Evolutionary conservation across 768 basidiomycete genomes (phyloP).

Genomic region (Phaeolepiota aurea): DNA sequence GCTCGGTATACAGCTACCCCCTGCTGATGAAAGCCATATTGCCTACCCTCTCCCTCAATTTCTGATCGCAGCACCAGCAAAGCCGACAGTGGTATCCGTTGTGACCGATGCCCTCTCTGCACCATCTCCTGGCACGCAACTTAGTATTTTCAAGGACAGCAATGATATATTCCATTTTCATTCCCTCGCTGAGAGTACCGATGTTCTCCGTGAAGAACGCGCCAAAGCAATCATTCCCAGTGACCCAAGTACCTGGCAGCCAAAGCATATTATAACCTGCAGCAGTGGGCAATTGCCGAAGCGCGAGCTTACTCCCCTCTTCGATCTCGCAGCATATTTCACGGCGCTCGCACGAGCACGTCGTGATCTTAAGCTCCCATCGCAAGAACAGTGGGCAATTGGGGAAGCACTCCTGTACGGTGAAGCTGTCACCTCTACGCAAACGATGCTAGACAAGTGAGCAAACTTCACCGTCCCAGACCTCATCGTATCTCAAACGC

Average conservation of each 20-base stretch:
- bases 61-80: conserved; percentile 37
- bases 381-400: conserved; percentile 37
- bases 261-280: conserved; percentile 48
- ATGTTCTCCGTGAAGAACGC: conserved; percentile 21
- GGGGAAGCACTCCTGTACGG: conserved; percentile 82
- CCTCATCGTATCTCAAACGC: background rate
- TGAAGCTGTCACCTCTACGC: conserved; percentile 89
- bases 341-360: conserved; percentile 31
- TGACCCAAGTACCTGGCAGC: conserved; percentile 29
- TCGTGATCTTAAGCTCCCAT: background rate
- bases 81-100: conserved; percentile 28
- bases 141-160: conserved; percentile 44
- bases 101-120: conserved; percentile 28
- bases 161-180: conserved; percentile 70
- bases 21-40: conserved; percentile 20
- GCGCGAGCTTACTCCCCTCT: conserved; percentile 56
- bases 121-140: conserved; percentile 18
- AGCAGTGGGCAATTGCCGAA: conserved; percentile 39
- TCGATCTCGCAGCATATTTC: conserved; percentile 61
- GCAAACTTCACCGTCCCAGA: conserved; percentile 15
- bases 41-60: conserved; percentile 51
- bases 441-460: conserved; percentile 90
- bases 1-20: conserved; percentile 33
- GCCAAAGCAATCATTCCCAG: conserved; percentile 8
- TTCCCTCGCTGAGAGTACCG: conserved; percentile 20